Conservation (phyloP, 306 rosid genomes). For the Coriaria nepalensis region DNA sequence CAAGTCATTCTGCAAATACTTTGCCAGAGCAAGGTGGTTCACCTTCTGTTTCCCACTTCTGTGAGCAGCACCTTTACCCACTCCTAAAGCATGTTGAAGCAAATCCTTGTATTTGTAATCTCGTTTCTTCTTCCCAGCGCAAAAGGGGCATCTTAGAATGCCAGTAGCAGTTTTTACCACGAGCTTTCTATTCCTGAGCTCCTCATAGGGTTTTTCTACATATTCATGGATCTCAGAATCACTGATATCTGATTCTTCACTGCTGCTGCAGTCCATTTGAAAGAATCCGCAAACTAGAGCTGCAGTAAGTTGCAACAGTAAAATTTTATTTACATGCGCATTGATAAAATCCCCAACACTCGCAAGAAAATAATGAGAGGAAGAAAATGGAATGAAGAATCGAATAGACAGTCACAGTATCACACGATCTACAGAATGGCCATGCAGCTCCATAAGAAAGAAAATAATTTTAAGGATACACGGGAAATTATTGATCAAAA, state of each 20-base stretch:
- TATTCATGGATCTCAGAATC: slow-evolving; percentile 80
- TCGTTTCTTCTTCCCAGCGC: slow-evolving; percentile 92
- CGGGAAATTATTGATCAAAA: too few relatives aligned
- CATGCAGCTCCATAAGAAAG: too few relatives aligned
- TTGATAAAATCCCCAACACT: too few relatives aligned
- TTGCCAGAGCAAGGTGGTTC: slow-evolving; percentile 81
- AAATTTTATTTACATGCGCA: too few relatives aligned
- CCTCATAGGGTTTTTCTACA: slow-evolving; percentile 61
- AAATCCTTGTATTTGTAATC: slow-evolving; percentile 80
- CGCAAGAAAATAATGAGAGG: too few relatives aligned
- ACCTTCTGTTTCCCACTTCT: slow-evolving; percentile 71
- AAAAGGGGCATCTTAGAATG: slow-evolving; percentile 77
- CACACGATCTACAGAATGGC: too few relatives aligned
- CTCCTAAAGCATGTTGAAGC: slow-evolving; percentile 85
- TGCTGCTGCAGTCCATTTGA: slow-evolving; percentile 56
- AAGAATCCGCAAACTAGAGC: too few relatives aligned
- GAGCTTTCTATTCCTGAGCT: slow-evolving; percentile 39
- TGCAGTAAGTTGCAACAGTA: too few relatives aligned
- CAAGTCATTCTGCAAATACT: slow-evolving; percentile 57
- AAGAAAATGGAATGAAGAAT: too few relatives aligned
- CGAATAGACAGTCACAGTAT: too few relatives aligned
- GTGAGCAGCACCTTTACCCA: slow-evolving; percentile 85
- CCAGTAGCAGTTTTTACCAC: slow-evolving; percentile 59
- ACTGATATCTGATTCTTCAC: slow-evolving; percentile 80
- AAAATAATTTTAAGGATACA: too few relatives aligned